These are phyloP conservation scores for Metschnikowia arizonensis DNA, from an alignment of 805 yeast genomes.

Conservation along the genomic window DNA sequence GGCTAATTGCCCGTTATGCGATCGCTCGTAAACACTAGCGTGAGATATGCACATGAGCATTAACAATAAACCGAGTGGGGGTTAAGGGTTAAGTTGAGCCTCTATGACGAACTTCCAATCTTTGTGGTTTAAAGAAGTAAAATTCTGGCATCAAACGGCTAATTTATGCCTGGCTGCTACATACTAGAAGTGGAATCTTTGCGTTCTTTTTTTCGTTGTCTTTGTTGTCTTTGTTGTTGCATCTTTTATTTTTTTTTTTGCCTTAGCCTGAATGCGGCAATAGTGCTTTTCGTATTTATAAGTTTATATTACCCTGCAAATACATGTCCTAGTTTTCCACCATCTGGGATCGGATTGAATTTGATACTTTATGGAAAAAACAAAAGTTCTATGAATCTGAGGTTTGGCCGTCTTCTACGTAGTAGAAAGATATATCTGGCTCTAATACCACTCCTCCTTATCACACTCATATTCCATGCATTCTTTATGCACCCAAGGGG, in stretches of 20 bases:
- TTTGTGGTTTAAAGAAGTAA: neutral
- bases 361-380: neutral
- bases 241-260: neutral
- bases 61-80: neutral
- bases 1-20: neutral
- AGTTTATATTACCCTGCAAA: neutral
- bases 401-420: conserved; percentile 8
- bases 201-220: no score
- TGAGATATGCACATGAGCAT: neutral
- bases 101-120: neutral
- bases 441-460: conserved; percentile 8
- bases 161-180: neutral
- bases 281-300: conserved; percentile 2
- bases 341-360: neutral
- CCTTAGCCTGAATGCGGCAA: conserved; percentile 1
- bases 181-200: neutral
- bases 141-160: neutral
- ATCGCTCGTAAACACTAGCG: neutral
- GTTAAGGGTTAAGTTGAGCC: neutral
- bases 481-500: neutral
- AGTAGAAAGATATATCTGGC: conserved; percentile 13
- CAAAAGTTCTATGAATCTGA: conserved; percentile 1
- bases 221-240: no score
- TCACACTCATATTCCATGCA: conserved; percentile 9
- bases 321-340: neutral